These are phyloP conservation scores for Musa acuminata DNA, from an alignment of 176 grass and related monocot species.

Conservation along the genomic window DNA sequence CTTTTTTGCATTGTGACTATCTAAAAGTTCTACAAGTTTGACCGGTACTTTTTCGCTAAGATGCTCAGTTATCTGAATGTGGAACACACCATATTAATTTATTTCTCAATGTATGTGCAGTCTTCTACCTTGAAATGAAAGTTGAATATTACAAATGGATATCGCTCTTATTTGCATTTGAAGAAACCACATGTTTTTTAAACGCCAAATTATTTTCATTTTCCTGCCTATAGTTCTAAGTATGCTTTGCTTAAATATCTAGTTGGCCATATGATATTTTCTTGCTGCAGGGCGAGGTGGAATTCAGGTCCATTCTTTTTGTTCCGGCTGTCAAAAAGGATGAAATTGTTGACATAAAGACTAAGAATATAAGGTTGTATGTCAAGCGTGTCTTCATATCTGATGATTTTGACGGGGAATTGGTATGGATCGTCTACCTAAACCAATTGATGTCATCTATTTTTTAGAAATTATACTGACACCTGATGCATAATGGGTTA, in stretches of 20 bases:
- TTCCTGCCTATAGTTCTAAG: not conserved
- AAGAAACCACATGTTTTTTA: not conserved
- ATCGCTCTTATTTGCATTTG: too few relatives aligned
- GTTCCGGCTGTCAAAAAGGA: constrained; percentile 78
- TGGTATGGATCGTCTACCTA: constrained; percentile 38
- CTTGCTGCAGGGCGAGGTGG: constrained; percentile 77
- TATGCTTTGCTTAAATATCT: not conserved
- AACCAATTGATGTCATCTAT: not conserved
- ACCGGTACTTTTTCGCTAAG: too few relatives aligned
- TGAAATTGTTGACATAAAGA: constrained; percentile 72
- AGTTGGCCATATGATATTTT: constrained; percentile 6
- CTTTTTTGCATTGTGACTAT: too few relatives aligned
- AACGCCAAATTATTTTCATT: not conserved
- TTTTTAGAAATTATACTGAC: constrained; percentile 11
- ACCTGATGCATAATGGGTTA: constrained; percentile 16
- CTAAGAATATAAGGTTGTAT: constrained; percentile 91
- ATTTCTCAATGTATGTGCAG: too few relatives aligned
- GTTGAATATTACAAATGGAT: too few relatives aligned
- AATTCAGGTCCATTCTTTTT: constrained; percentile 96
- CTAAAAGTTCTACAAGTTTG: too few relatives aligned
- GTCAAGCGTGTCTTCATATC: constrained; percentile 97
- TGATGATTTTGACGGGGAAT: constrained; percentile 87
- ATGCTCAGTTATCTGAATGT: too few relatives aligned
- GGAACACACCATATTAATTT: too few relatives aligned
- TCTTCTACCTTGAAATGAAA: too few relatives aligned